These are phyloP conservation scores for Aspergillus cavernicola DNA, from an alignment of 495 filamentous ascomycete species.

Conservation along the genomic window DNA sequence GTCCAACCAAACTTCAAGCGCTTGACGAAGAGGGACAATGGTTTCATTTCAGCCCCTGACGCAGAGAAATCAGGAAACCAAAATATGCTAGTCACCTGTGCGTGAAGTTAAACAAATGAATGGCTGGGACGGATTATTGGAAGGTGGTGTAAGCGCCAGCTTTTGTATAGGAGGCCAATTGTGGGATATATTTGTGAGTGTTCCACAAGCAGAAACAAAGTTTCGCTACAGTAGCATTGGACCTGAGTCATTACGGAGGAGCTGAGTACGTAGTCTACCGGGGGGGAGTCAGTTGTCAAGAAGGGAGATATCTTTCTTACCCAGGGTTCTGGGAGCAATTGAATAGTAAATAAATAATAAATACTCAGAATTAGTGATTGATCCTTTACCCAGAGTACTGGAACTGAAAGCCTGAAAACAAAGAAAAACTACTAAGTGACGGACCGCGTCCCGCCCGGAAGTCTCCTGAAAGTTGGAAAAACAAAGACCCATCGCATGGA, in stretches of 20 bases:
- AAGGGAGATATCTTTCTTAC: too few relatives aligned
- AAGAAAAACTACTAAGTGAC: constrained; percentile 10
- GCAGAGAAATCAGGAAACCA: background rate
- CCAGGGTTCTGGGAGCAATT: too few relatives aligned
- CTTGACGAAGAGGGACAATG: background rate
- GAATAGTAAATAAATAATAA: too few relatives aligned
- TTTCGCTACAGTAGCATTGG: constrained; percentile 3
- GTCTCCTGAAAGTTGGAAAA: constrained; percentile 13
- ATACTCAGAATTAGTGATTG: too few relatives aligned
- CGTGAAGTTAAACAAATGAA: background rate
- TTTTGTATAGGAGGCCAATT: too few relatives aligned
- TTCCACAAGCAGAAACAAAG: constrained; percentile 1
- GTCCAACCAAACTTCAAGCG: constrained; percentile 9
- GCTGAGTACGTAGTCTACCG: too few relatives aligned
- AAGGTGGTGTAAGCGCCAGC: background rate
- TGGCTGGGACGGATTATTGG: background rate
- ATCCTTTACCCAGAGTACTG: constrained; percentile 4
- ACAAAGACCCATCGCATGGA: constrained; percentile 4
- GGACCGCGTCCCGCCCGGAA: constrained; percentile 28
- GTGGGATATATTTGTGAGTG: background rate
- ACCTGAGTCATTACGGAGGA: too few relatives aligned
- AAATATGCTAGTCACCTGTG: background rate
- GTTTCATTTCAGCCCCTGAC: background rate
- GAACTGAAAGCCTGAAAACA: constrained; percentile 6
- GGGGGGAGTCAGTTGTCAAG: too few relatives aligned